Base-by-base conservation (phyloP, 1,139 yeast species). In the Saccharomyces uvarum region DNA sequence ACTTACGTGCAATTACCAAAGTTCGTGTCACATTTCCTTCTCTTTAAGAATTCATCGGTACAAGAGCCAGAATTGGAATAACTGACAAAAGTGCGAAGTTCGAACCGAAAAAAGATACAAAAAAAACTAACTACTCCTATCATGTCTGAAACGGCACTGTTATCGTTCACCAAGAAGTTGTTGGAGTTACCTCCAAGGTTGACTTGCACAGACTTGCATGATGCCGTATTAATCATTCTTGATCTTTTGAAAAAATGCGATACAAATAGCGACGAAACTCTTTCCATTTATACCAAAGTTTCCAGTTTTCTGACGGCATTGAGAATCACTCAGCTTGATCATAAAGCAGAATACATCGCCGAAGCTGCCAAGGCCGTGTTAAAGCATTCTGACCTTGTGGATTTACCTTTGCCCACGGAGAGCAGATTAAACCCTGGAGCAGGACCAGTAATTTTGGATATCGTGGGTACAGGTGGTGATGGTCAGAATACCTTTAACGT, bases 401-500 rank as follows among this genome's bases (percentile, higher is more conserved):
- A 60, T 7, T 21, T 56, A 31, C 21, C 29, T 46, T 26, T 48
- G 19, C 50, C 14, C 28, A 42, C 38, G 27, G 51, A 54, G 21
- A 52, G 46, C 11, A 31, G 4, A 26, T 21, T 47, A 31, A 16
- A 27, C 24, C 48, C 56, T 5, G 33, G 52, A 11, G 48, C 51
- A 3, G 64, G 65, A 8, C 44, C 44, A 8, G 78, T 83, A 3
- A 86, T 82, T 62, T 78, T 88, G 16, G 99, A 93, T 70, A 88
- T 93, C 46, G 99, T 93, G 6, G 99, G 99, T 1, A 93, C 99
- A 0, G 99, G 99, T 29, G 99, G 99, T 5, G 99, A 93, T 67
- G 97, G 97, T 2, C 97, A 93, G 68, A 86, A 93, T 68, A 93
- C 99, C 0, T 93, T 93, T 73, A 93, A 93, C 66, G 99, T 93